Conservation (phyloP, 345 rosid genomes). For the Populus euphratica region DNA sequence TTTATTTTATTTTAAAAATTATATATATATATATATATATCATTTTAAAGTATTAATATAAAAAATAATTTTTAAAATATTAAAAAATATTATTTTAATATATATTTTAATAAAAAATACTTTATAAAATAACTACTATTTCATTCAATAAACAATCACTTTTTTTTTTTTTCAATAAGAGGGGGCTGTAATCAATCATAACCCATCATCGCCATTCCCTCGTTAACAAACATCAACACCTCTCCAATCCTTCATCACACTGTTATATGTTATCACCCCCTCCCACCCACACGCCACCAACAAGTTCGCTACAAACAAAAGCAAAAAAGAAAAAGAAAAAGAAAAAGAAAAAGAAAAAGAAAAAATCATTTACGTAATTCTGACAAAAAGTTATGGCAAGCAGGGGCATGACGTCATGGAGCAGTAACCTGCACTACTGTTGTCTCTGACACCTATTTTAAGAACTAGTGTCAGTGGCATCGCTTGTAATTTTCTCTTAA, state of each 20-base stretch:
- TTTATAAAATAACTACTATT: too few species aligned
- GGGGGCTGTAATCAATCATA: not conserved
- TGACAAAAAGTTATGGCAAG: slow-evolving; percentile 4
- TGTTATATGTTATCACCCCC: slow-evolving; percentile 7
- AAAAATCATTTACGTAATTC: slow-evolving; percentile 29
- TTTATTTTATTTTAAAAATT: too few species aligned
- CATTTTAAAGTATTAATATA: too few species aligned
- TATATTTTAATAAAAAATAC: too few species aligned
- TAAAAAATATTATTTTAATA: too few species aligned
- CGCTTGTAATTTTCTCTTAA: not conserved
- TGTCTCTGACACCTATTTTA: not conserved
- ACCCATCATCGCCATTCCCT: not conserved
- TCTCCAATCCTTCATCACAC: not conserved
- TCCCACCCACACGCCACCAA: not conserved
- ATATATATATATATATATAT: too few species aligned
- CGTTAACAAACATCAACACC: not conserved
- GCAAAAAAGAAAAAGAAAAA: not conserved
- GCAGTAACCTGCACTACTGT: slow-evolving; percentile 6
- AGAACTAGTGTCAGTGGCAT: not conserved
- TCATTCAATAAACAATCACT: too few species aligned
- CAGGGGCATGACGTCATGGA: slow-evolving; percentile 36
- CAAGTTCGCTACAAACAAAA: too few species aligned
- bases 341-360: too few species aligned
- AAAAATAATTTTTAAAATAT: too few species aligned
- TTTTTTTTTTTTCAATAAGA: too few species aligned